phyloP scores from a whole-genome alignment of 768 basidiomycete genomes.

The Gyrodon lividus region DNA sequence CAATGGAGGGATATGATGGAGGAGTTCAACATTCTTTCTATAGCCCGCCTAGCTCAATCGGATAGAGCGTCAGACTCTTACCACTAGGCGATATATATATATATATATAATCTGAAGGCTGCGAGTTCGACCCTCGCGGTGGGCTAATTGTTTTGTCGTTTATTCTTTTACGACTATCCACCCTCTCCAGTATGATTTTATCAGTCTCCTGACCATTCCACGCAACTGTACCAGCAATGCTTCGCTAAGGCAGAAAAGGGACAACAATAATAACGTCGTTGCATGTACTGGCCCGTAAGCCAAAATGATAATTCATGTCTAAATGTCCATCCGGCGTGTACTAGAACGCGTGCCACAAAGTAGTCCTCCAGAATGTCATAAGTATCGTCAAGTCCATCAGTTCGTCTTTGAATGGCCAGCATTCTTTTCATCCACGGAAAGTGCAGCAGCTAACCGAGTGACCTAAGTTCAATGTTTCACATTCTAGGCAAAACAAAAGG shows the following conservation, averaged over 20 bases:
- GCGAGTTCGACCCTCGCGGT: slow-evolving; percentile 66
- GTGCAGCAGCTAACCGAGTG: slow-evolving; percentile 68
- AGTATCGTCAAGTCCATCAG: slow-evolving; percentile 18
- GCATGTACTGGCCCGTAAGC: neutral
- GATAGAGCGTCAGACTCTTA: slow-evolving; percentile 71
- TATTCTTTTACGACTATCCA: neutral
- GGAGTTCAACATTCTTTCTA: neutral
- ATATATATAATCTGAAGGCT: slow-evolving; percentile 66
- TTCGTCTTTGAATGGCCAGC: slow-evolving; percentile 26
- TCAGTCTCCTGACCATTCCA: no score
- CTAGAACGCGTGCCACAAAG: neutral
- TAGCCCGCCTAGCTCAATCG: slow-evolving; percentile 65
- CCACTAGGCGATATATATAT: slow-evolving; percentile 39
- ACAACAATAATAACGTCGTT: slow-evolving; percentile 16
- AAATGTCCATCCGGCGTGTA: slow-evolving; percentile 1
- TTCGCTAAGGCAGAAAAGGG: no score
- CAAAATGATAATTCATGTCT: no score
- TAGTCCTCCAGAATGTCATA: slow-evolving; percentile 3
- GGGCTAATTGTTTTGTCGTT: slow-evolving; percentile 41
- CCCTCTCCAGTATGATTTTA: no score
- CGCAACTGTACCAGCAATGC: no score
- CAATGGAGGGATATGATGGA: neutral
- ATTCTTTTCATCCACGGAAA: slow-evolving; percentile 57
- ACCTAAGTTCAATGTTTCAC: neutral
- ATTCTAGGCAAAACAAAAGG: neutral